A percentile compares a stretch with the other conserved stretches of the same genome.
Evolutionary conservation across 2,329 filamentous ascomycete genomes (phyloP).

Genomic region (Fusarium verticillioides): DNA sequence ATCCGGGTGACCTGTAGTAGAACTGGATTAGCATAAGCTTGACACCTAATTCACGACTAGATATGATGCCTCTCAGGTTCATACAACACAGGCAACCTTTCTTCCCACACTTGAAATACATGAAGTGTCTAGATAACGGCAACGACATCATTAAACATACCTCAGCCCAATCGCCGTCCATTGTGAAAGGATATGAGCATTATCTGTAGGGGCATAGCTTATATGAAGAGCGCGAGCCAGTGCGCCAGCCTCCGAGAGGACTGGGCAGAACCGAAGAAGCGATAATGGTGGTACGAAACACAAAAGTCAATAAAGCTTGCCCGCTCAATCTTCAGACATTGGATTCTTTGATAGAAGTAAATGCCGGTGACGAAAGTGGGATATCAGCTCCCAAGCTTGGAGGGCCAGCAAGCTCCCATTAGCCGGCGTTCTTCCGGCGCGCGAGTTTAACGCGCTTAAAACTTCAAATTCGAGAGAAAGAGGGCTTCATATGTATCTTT

Average conservation of each 20-base stretch:
- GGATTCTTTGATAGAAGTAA: constrained; percentile 16
- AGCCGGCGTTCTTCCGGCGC: constrained; percentile 41
- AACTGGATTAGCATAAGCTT: constrained; percentile 18
- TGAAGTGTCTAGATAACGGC: background rate
- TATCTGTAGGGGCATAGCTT: constrained; percentile 50
- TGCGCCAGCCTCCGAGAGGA: constrained; percentile 24
- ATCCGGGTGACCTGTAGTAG: constrained; percentile 77
- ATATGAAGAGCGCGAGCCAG: constrained; percentile 14
- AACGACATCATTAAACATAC: constrained; percentile 54
- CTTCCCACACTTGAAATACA: background rate
- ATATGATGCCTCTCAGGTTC: background rate
- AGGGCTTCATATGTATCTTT: background rate
- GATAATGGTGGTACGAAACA: background rate
- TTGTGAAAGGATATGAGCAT: constrained; percentile 56
- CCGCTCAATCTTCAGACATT: constrained; percentile 1
- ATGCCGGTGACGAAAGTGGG: constrained; percentile 27
- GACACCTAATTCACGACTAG: background rate
- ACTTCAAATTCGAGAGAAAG: background rate
- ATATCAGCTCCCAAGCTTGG: constrained; percentile 39
- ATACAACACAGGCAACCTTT: background rate
- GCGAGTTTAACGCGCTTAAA: constrained; percentile 15
- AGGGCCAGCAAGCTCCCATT: constrained; percentile 40
- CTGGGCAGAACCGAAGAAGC: background rate
- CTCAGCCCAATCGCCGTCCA: constrained; percentile 78
- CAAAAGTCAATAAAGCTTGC: background rate